phyloP scores from a whole-genome alignment of 495 filamentous ascomycete species.

The Podospora fimiseda region DNA sequence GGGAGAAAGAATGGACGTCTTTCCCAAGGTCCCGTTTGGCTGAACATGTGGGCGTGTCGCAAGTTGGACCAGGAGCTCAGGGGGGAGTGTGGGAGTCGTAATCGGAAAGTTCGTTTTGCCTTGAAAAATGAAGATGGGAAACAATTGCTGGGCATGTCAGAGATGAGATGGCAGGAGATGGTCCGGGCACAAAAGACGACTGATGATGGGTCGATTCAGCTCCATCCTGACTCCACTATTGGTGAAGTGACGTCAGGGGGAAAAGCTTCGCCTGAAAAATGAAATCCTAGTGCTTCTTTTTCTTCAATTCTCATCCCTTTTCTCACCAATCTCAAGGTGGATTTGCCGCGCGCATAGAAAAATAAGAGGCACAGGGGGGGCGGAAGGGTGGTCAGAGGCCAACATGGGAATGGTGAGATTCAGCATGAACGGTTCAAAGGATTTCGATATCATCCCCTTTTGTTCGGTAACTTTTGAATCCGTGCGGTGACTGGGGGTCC shows the following conservation, averaged over 20 bases:
- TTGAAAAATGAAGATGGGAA: not conserved
- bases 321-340: not conserved
- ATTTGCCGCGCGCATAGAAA: not conserved
- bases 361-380: no score
- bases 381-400: not conserved
- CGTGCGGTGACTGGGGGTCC: not conserved
- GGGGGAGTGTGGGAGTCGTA: no score
- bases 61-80: no score
- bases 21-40: no score
- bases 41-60: no score
- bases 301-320: not conserved
- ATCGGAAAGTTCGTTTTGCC: not conserved
- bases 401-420: not conserved
- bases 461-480: not conserved
- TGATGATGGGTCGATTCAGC: not conserved
- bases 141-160: not conserved
- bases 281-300: not conserved
- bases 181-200: not conserved
- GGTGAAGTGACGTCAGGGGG: not conserved
- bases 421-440: not conserved
- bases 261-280: not conserved
- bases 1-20: no score
- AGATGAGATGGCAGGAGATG: slow-evolving; percentile 1
- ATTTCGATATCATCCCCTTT: not conserved
- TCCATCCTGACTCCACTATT: not conserved